Conservation (phyloP, 148 eudicot genomes). For the Camellia sinensis region DNA sequence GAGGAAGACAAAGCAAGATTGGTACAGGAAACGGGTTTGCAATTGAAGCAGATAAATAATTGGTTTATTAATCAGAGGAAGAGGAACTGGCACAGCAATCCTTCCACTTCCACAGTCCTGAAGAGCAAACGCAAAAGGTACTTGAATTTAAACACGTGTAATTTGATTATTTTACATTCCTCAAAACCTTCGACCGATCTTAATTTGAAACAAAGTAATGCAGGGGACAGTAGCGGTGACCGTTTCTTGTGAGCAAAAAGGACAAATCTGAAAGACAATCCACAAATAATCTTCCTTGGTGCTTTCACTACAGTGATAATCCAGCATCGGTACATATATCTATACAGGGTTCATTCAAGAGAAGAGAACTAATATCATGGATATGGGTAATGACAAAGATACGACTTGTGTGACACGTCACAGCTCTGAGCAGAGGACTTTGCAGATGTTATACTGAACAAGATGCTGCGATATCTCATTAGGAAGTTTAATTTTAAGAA, state of each 20-base stretch:
- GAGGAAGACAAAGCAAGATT: conserved; percentile 82
- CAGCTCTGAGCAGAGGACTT: neutral
- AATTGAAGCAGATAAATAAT: conserved; percentile 81
- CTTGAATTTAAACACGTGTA: neutral
- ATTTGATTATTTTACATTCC: conserved; percentile 1
- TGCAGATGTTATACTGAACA: neutral
- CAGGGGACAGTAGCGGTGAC: conserved; percentile 31
- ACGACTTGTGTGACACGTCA: neutral
- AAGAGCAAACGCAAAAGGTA: conserved; percentile 90
- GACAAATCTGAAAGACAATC: conserved; percentile 7
- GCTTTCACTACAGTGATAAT: conserved; percentile 11
- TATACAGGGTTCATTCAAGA: neutral
- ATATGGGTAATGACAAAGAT: neutral
- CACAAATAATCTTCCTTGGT: neutral
- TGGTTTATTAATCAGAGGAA: conserved; percentile 87
- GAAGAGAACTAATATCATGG: neutral
- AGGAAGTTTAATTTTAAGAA: neutral
- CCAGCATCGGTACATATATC: conserved; percentile 1
- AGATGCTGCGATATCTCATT: neutral
- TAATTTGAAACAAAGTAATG: conserved; percentile 25
- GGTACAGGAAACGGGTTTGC: conserved; percentile 84
- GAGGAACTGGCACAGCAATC: conserved; percentile 86
- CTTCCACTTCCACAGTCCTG: conserved; percentile 58
- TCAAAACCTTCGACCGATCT: conserved; percentile 16
- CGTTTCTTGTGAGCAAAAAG: conserved; percentile 26